Evolutionary conservation across 2,329 filamentous ascomycete species (phyloP), one percentile per base, ranked within the genome.

Genomic region (Penicillium paneum): DNA sequence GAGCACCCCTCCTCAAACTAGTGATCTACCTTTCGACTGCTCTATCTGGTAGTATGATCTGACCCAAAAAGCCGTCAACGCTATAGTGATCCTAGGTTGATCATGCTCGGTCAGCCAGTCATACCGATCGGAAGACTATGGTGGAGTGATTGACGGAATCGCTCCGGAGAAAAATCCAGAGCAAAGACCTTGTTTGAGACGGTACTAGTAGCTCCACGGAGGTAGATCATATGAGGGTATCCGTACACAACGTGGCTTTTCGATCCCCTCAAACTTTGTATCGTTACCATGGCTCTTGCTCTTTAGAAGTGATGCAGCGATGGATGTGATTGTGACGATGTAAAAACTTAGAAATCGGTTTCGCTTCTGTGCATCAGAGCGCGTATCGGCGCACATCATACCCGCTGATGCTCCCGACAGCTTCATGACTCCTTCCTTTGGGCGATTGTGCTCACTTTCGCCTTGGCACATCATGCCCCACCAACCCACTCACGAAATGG

Each of bases 341-440:
- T n/a, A 15, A 21, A 24, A 58, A 49, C 43, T n/a, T 17, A 26
- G 15, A 24, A 21, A 11, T 31, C 29, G 12, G 10, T 13, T 50
- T 38, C 42, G 58, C 56, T 58, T 53, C 58, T 53, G 58, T 61
- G 61, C 56, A 61, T 44, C 29, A 54, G 43, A 53, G 58, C 58
- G 53, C 53, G 47, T 61, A 59, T 58, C 52, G 52, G 45, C 43
- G 54, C 41, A 53, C 54, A 59, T 62, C 58, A 59, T 39, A 49
- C 39, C 42, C n/a, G 28, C 31, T 26, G 45, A 17, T 21, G 21
- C 8, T 28, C 15, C 32, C 38, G 45, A 49, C 24, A 13, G 32
- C 17, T 42, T 43, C 29, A 11, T 19, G 34, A 40, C 42, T 34
- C 26, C 41, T 39, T 11, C 19, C 26, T 44, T 51, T 32, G 13